Evolutionary conservation across 2,329 filamentous ascomycete genomes (phyloP).

Genomic region (Cladosporium phlei): DNA sequence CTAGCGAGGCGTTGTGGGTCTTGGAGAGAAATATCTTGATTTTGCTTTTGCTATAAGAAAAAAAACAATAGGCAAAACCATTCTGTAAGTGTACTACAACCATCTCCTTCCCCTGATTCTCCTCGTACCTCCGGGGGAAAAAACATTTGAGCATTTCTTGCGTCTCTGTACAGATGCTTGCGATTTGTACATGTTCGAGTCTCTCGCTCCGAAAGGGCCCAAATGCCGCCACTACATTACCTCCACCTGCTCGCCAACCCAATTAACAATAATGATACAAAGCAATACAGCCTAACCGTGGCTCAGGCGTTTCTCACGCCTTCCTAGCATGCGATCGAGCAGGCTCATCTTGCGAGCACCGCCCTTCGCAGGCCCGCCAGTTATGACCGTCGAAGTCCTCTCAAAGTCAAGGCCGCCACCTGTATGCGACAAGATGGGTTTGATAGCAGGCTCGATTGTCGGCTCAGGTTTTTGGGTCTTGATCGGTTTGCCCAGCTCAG

Average conservation of each 20-base stretch:
- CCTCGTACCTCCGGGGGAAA: too few relatives aligned
- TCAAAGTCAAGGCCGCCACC: too few relatives aligned
- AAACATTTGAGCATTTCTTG: not conserved
- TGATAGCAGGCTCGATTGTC: not conserved
- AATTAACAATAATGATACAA: too few relatives aligned
- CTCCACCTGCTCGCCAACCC: slow-evolving; percentile 4
- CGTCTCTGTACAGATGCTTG: not conserved
- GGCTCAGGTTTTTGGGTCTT: not conserved
- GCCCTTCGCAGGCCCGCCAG: too few relatives aligned
- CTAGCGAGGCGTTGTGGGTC: slow-evolving; percentile 11
- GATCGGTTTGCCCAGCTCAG: slow-evolving; percentile 23
- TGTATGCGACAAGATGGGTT: too few relatives aligned
- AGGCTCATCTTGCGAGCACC: slow-evolving; percentile 27
- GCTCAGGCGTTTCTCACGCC: slow-evolving; percentile 20
- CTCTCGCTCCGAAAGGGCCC: not conserved
- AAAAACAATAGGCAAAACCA: too few relatives aligned
- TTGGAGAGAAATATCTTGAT: too few relatives aligned
- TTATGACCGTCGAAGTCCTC: too few relatives aligned
- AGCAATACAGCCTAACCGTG: not conserved
- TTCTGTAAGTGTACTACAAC: slow-evolving; percentile 3
- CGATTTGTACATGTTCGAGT: not conserved
- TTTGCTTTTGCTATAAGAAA: too few relatives aligned
- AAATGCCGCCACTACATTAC: slow-evolving; percentile 4
- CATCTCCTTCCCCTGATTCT: not conserved
- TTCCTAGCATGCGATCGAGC: slow-evolving; percentile 33